A percentile compares a stretch with the other conserved stretches of the same genome.
phyloP scores from a whole-genome alignment of 805 yeast genomes.

The Lipomyces sp. region DNA sequence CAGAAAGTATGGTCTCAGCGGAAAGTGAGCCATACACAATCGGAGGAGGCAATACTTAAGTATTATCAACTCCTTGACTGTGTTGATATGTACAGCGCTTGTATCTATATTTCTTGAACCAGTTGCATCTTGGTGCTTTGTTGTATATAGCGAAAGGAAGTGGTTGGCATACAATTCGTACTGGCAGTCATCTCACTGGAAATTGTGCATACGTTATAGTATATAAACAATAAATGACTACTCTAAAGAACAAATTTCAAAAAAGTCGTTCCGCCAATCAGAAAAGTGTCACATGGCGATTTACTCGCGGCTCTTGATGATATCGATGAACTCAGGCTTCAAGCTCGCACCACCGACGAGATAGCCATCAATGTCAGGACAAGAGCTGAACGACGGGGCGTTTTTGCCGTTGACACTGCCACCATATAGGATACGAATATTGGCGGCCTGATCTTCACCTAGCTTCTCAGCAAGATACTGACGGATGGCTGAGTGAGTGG shows the following conservation, averaged over 20 bases:
- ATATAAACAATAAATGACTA: background rate
- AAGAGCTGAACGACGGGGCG: conserved; percentile 86
- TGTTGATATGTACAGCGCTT: background rate
- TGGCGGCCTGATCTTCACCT: conserved; percentile 76
- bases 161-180: background rate
- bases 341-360: conserved; percentile 99
- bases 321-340: conserved; percentile 96
- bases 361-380: conserved; percentile 96
- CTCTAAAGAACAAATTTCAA: background rate
- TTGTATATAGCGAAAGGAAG: conserved; percentile 9
- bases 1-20: conserved; percentile 74
- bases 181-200: background rate
- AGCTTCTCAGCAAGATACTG: conserved; percentile 75
- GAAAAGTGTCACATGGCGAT: background rate
- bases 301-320: conserved; percentile 59
- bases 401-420: conserved; percentile 97
- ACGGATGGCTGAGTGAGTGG: conserved; percentile 88
- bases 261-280: background rate
- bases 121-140: background rate
- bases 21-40: background rate
- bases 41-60: background rate
- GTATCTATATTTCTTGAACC: background rate
- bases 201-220: background rate
- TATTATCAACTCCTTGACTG: background rate
- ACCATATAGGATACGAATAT: conserved; percentile 92